Evolutionary conservation across 306 rosid genomes (phyloP).

Genomic region (Prunus campanulata): DNA sequence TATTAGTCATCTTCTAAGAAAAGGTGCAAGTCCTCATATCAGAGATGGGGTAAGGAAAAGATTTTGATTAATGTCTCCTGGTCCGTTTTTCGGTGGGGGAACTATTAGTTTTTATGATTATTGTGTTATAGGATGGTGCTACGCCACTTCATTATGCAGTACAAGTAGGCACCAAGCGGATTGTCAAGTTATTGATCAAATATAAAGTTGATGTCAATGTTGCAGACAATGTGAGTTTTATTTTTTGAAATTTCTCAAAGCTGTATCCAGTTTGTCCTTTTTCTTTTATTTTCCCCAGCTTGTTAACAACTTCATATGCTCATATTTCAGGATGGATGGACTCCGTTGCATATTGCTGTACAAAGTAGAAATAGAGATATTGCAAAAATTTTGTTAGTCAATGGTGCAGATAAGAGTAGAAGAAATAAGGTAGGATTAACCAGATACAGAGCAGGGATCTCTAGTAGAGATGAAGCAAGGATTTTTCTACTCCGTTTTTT

Average conservation of each 20-base stretch:
- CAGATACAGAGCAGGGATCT: not conserved
- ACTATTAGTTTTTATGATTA: constrained; percentile 19
- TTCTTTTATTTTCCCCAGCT: not conserved
- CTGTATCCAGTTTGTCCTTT: constrained; percentile 1
- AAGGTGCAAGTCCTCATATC: constrained; percentile 87
- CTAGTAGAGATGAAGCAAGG: not conserved
- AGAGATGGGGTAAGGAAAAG: constrained; percentile 60
- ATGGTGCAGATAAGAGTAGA: constrained; percentile 74
- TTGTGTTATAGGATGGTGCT: constrained; percentile 77
- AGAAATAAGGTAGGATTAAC: constrained; percentile 64
- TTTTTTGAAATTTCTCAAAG: constrained; percentile 1
- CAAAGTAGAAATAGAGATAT: constrained; percentile 86
- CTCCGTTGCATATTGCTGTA: constrained; percentile 83
- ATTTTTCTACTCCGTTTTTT: not conserved
- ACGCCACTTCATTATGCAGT: constrained; percentile 95
- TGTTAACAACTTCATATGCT: not conserved
- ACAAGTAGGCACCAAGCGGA: constrained; percentile 85
- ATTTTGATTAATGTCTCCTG: not conserved
- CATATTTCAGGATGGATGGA: constrained; percentile 83
- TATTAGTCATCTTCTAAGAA: constrained; percentile 84
- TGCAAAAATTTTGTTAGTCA: constrained; percentile 71
- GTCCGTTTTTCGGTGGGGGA: not conserved
- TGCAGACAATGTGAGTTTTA: constrained; percentile 65
- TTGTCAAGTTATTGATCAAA: constrained; percentile 81
- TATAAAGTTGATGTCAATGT: constrained; percentile 71